Conservation (phyloP, 2,329 filamentous ascomycete genomes). For the Anisogramma anomala region DNA sequence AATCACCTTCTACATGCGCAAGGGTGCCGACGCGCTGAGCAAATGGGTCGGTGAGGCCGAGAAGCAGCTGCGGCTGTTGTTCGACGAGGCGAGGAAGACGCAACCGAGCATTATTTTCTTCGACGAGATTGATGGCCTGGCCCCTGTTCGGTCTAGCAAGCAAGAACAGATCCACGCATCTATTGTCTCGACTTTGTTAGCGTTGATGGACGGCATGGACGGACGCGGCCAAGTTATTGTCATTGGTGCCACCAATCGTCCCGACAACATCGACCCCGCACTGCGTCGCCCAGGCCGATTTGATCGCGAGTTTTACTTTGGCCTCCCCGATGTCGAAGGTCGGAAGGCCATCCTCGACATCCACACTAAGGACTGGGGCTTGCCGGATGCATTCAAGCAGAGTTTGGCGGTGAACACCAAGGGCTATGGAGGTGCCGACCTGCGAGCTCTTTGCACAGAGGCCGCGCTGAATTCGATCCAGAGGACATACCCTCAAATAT, state of each 20-base stretch:
- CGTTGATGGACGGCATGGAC: conserved; percentile 96
- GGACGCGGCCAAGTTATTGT: conserved; percentile 97
- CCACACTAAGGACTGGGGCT: conserved; percentile 86
- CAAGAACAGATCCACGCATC: conserved; percentile 98
- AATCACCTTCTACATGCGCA: conserved; percentile 98
- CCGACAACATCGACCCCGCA: conserved; percentile 94
- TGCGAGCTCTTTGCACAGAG: conserved; percentile 89
- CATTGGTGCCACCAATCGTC: conserved; percentile 95
- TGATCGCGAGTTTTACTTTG: conserved; percentile 96
- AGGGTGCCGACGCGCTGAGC: conserved; percentile 91
- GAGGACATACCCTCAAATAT: conserved; percentile 91
- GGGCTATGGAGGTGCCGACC: conserved; percentile 90
- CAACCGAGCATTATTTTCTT: conserved; percentile 99
- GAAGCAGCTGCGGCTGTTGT: conserved; percentile 81
- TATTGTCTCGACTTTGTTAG: conserved; percentile 88
- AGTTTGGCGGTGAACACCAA: conserved; percentile 81
- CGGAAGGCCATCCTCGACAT: conserved; percentile 86
- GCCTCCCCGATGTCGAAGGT: conserved; percentile 69
- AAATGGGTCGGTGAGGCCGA: conserved; percentile 99
- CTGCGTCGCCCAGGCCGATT: conserved; percentile 87
- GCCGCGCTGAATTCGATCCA: conserved; percentile 93
- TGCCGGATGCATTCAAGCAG: conserved; percentile 68
- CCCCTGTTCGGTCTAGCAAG: conserved; percentile 91
- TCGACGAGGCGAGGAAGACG: conserved; percentile 89
- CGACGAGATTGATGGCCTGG: conserved; percentile 94